phyloP scores from a whole-genome alignment of 345 rosid species.

The Balakata baccata region DNA sequence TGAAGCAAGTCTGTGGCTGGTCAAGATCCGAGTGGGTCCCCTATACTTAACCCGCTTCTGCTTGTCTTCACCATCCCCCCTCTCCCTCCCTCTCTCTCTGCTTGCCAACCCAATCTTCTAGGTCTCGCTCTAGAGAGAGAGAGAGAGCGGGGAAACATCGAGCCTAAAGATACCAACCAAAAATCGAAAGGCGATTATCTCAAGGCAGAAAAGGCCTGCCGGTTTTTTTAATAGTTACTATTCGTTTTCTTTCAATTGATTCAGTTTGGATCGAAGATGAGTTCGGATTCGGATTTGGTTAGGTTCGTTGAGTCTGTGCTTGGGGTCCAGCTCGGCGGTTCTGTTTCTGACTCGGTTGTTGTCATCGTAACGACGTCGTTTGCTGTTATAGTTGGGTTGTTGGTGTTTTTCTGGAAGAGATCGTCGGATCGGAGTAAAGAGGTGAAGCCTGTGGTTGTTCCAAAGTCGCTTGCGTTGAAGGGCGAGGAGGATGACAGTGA shows the following conservation, averaged over 20 bases:
- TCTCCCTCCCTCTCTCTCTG: neutral
- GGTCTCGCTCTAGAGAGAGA: constrained; percentile 5
- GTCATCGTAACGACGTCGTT: constrained; percentile 55
- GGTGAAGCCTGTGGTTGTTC: constrained; percentile 46
- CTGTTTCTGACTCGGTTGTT: constrained; percentile 46
- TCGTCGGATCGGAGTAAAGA: constrained; percentile 48
- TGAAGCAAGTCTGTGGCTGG: neutral
- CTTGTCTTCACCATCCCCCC: constrained; percentile 15
- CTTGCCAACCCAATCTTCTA: constrained; percentile 9
- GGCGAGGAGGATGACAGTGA: constrained; percentile 27
- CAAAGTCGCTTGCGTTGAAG: constrained; percentile 39
- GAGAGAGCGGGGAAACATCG: neutral
- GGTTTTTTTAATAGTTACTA: neutral
- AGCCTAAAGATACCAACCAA: neutral
- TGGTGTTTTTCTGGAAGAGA: constrained; percentile 55
- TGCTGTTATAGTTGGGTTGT: constrained; percentile 48
- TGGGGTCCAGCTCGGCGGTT: constrained; percentile 38
- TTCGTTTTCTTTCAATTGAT: neutral
- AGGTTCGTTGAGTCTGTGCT: constrained; percentile 42
- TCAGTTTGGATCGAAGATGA: neutral
- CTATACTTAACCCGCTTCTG: neutral
- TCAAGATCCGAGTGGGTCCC: constrained; percentile 13
- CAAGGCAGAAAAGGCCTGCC: neutral
- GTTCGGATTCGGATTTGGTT: constrained; percentile 40
- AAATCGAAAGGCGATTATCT: neutral